Percentiles rank a stretch among this genome's conserved stretches.
These are phyloP conservation scores for Venustampulla echinocandica DNA, from an alignment of 495 filamentous ascomycete species.

Conservation along the genomic window DNA sequence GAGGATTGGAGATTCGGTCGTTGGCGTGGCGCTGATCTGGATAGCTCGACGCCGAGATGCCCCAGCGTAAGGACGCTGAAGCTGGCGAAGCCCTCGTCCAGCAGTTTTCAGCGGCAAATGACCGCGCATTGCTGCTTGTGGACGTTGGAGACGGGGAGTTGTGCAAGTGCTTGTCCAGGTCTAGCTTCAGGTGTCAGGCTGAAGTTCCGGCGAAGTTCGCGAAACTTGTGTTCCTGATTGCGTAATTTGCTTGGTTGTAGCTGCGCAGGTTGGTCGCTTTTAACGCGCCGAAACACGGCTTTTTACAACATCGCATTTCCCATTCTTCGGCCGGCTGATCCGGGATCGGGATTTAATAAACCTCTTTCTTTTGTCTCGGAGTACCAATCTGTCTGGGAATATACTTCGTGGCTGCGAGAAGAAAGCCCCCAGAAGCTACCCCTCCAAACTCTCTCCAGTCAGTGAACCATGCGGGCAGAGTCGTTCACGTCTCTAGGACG, in stretches of 20 bases:
- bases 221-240: conserved; percentile 9
- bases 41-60: conserved; percentile 31
- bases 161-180: not conserved
- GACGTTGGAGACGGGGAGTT: not conserved
- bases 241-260: conserved; percentile 13
- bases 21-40: conserved; percentile 44
- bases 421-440: conserved; percentile 11
- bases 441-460: conserved; percentile 8
- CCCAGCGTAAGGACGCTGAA: conserved; percentile 8
- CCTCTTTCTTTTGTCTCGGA: too few species aligned
- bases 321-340: too few species aligned
- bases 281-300: too few species aligned
- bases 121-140: conserved; percentile 21
- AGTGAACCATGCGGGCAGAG: conserved; percentile 14
- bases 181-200: not conserved
- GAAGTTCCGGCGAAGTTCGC: conserved; percentile 6
- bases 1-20: conserved; percentile 36
- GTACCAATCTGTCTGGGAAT: too few species aligned
- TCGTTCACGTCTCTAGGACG: conserved; percentile 1
- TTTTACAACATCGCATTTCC: too few species aligned
- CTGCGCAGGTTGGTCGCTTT: too few species aligned
- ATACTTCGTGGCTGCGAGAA: conserved; percentile 8
- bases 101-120: conserved; percentile 15
- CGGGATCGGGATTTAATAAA: too few species aligned
- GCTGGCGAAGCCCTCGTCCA: conserved; percentile 17